Percentiles rank a stretch among this genome's conserved stretches.
Evolutionary conservation across 805 yeast genomes (phyloP).

Genomic region (Candida dendrica): DNA sequence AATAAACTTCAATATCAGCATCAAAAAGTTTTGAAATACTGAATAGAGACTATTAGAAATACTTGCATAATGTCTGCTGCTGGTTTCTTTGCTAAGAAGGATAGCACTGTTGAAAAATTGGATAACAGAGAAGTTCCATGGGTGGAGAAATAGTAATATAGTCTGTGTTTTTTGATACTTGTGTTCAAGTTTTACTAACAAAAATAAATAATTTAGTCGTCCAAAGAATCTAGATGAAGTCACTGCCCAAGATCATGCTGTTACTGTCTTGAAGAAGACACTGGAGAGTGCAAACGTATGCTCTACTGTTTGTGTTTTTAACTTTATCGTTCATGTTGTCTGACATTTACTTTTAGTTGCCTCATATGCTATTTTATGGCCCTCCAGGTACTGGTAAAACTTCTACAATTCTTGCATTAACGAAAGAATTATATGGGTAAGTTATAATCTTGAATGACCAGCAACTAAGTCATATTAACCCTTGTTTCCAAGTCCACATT

Average conservation of each 20-base stretch:
- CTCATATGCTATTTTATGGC: conserved; percentile 88
- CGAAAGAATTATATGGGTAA: conserved; percentile 67
- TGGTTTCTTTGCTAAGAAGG: background rate
- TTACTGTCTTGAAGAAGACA: conserved; percentile 73
- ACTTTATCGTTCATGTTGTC: background rate
- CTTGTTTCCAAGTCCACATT: conserved; percentile 36
- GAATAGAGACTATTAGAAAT: background rate
- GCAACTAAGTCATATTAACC: too few species aligned
- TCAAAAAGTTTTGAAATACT: background rate
- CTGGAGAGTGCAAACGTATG: conserved; percentile 59
- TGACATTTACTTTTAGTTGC: conserved; percentile 31
- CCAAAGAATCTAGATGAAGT: conserved; percentile 84
- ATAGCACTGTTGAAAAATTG: background rate
- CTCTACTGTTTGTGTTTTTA: background rate
- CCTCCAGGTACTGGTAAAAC: conserved; percentile 95
- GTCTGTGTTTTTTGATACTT: background rate
- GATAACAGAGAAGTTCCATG: conserved; percentile 1
- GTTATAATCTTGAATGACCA: background rate
- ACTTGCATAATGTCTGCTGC: background rate
- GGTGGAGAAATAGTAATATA: conserved; percentile 5
- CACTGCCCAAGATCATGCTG: conserved; percentile 87
- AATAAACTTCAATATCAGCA: too few species aligned
- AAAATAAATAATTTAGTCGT: conserved; percentile 41
- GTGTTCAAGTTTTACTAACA: background rate
- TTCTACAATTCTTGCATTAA: conserved; percentile 78